Evolutionary conservation across 352 stramenopile genomes (phyloP), one percentile per base, ranked within the genome.

Genomic region (Pythium dissimile): DNA sequence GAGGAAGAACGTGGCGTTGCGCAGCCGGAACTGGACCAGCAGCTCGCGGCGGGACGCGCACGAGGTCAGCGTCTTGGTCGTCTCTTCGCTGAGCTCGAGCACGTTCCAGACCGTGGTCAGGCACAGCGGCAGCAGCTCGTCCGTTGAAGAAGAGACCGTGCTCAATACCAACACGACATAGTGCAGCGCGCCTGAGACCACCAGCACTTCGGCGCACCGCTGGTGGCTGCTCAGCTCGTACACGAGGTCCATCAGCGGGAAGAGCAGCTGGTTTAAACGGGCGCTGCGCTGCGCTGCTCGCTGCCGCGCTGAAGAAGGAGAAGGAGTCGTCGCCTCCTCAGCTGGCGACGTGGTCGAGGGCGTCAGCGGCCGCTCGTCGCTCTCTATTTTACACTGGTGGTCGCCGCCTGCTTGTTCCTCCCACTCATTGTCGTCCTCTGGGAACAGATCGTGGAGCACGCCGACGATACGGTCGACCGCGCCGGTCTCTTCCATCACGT

Each of bases 81-180:
- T 88, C 18, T 85, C 71, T 8, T 86, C 72, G 44, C 74, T 73
- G 10, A 85, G 65, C 56, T 93, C 77, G 0, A 93, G 62, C 7
- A 89, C 73, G 57, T 89, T 91, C 83, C 80, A 93, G 9, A 89
- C 53, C n/a, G 73, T 84, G 16, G 78, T 76, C 2, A 93, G 60
- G 41, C 80, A 89, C n/a, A 87, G 55, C 6, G 80, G 69, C 9
- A 93, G 51, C 12, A 89, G 68, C 55, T 91, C 83, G 42, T 93
- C 80, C 18, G 87, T 77, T 3, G 75, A 50, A 6, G 75, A 73
- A 3, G 64, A 59, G 54, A 89, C 74, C 38, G 57, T 72, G 20
- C 80, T 64, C 15, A 91, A 61, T n/a, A 91, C 59, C 41, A 86
- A 82, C 1, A 91, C 62, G 18, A 91, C 57, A 54, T 88, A 85